phyloP scores from a whole-genome alignment of 345 rosid species.

The Carallia brachiata region DNA sequence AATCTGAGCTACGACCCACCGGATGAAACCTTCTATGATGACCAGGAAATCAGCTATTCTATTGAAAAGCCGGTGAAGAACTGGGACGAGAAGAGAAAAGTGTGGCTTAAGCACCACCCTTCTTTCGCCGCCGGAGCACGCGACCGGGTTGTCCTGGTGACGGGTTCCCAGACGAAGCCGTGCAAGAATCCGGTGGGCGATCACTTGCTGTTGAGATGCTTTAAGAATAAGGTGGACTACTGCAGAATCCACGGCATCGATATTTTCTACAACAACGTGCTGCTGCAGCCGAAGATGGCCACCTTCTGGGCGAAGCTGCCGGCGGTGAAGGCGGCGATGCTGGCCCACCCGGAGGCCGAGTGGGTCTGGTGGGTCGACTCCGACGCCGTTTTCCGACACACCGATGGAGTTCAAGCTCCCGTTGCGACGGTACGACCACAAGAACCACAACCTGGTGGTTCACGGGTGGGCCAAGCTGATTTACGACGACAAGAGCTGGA shows the following conservation, averaged over 20 bases:
- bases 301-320: slow-evolving; percentile 86
- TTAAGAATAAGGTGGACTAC: slow-evolving; percentile 92
- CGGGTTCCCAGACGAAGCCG: slow-evolving; percentile 83
- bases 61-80: slow-evolving; percentile 50
- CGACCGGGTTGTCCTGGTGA: slow-evolving; percentile 64
- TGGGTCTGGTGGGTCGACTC: slow-evolving; percentile 99
- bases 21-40: slow-evolving; percentile 69
- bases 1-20: slow-evolving; percentile 52
- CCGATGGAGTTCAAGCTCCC: slow-evolving; percentile 91
- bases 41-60: slow-evolving; percentile 58
- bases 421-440: slow-evolving; percentile 46
- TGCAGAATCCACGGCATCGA: slow-evolving; percentile 82
- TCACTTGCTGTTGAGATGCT: slow-evolving; percentile 68
- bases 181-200: slow-evolving; percentile 90
- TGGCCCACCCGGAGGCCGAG: slow-evolving; percentile 96
- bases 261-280: slow-evolving; percentile 75
- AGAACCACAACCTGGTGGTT: slow-evolving; percentile 68
- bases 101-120: slow-evolving; percentile 73
- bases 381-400: too few species aligned
- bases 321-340: slow-evolving; percentile 71
- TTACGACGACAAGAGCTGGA: slow-evolving; percentile 69
- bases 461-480: slow-evolving; percentile 83
- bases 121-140: slow-evolving; percentile 55
- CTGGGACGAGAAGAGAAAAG: slow-evolving; percentile 80
- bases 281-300: slow-evolving; percentile 73